These are phyloP conservation scores for Talaromyces marneffei DNA, from an alignment of 2,329 filamentous ascomycete genomes.

Conservation along the genomic window DNA sequence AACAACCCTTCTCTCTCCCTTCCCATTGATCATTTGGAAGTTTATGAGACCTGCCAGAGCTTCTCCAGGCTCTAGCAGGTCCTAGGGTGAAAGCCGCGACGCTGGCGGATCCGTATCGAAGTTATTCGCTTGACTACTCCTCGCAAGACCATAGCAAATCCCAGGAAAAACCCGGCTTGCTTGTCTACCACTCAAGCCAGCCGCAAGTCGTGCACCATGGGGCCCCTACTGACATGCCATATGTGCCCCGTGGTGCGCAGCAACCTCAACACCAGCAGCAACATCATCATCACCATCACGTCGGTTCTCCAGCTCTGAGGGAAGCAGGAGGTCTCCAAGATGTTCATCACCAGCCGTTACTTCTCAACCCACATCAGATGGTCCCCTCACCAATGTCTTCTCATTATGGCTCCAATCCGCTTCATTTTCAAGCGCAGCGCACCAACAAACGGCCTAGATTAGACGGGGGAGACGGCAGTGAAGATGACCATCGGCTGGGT, in stretches of 20 bases:
- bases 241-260: constrained; percentile 28
- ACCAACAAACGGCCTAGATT: constrained; percentile 32
- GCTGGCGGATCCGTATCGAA: constrained; percentile 70
- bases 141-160: constrained; percentile 59
- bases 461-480: constrained; percentile 26
- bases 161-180: constrained; percentile 59
- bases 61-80: constrained; percentile 62
- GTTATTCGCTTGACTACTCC: constrained; percentile 71
- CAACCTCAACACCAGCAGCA: constrained; percentile 35
- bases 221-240: constrained; percentile 29
- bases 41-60: constrained; percentile 56
- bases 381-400: constrained; percentile 30
- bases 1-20: background rate
- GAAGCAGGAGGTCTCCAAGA: constrained; percentile 28
- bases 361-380: constrained; percentile 30
- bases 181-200: constrained; percentile 54
- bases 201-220: constrained; percentile 33
- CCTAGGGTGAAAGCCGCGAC: constrained; percentile 65
- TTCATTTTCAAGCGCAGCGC: constrained; percentile 29
- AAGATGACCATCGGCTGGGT: constrained; percentile 24
- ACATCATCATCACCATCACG: constrained; percentile 29
- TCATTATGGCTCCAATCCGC: constrained; percentile 30
- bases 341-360: constrained; percentile 28
- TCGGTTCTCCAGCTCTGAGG: constrained; percentile 35
- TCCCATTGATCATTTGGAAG: constrained; percentile 13